phyloP scores from a whole-genome alignment of 352 stramenopile genomes.

The Phytophthora litchii region DNA sequence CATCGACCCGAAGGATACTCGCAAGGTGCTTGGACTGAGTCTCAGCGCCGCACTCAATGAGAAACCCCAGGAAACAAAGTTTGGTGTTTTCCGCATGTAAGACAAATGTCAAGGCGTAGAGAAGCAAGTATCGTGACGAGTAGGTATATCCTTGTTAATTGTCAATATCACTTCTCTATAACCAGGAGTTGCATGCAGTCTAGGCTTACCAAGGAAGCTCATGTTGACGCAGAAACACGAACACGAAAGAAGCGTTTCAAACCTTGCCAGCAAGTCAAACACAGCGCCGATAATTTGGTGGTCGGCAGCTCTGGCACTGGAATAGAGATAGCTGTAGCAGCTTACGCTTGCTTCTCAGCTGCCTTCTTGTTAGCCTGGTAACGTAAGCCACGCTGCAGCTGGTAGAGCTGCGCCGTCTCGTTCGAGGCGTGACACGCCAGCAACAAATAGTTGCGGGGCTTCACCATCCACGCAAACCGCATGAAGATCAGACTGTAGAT shows the following conservation, averaged over 20 bases:
- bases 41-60: constrained; percentile 79
- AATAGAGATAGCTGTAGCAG: constrained; percentile 14
- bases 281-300: constrained; percentile 13
- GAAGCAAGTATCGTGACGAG: constrained; percentile 6
- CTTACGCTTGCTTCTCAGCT: constrained; percentile 32
- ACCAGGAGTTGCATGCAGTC: constrained; percentile 25
- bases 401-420: constrained; percentile 82
- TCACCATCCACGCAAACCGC: constrained; percentile 89
- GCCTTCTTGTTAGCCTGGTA: constrained; percentile 45
- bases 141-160: constrained; percentile 22
- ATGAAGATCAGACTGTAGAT: constrained; percentile 91
- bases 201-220: constrained; percentile 23
- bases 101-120: constrained; percentile 5
- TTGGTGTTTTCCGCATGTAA: constrained; percentile 97
- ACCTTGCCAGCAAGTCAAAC: constrained; percentile 19
- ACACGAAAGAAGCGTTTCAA: constrained; percentile 11
- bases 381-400: constrained; percentile 70
- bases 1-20: constrained; percentile 96
- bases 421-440: constrained; percentile 87
- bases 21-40: constrained; percentile 83
- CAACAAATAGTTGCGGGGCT: constrained; percentile 88
- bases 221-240: constrained; percentile 27
- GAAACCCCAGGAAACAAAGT: constrained; percentile 86
- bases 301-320: constrained; percentile 11
- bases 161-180: constrained; percentile 31